Percentiles rank a stretch among this genome's conserved stretches.
phyloP scores from a whole-genome alignment of 768 basidiomycete species.

The Termitomyces sp. region DNA sequence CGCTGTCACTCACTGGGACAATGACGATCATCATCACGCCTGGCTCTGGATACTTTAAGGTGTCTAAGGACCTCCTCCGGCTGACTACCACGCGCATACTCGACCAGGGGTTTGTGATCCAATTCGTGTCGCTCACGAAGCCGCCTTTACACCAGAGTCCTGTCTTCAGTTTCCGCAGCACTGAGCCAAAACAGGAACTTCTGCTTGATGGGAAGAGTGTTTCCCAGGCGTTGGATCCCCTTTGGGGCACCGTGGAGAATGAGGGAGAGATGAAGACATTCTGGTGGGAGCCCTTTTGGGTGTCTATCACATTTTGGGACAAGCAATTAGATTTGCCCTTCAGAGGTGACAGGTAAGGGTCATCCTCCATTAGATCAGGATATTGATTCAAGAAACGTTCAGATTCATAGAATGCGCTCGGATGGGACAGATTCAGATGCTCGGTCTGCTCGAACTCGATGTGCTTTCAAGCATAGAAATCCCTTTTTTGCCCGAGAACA shows the following conservation, averaged over 20 bases:
- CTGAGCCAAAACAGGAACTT: conserved; percentile 48
- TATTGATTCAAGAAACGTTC: conserved; percentile 2
- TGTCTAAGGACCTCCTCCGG: conserved; percentile 83
- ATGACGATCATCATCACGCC: conserved; percentile 86
- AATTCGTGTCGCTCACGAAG: conserved; percentile 85
- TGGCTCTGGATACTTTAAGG: conserved; percentile 90
- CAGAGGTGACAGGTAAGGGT: conserved; percentile 61
- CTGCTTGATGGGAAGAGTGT: conserved; percentile 36
- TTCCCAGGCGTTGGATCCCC: conserved; percentile 52
- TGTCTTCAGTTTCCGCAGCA: conserved; percentile 81
- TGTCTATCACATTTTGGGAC: conserved; percentile 81
- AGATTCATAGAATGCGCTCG: conserved; percentile 94
- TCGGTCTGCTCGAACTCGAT: conserved; percentile 88
- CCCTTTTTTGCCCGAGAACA: conserved; percentile 59
- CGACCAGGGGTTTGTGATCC: conserved; percentile 88
- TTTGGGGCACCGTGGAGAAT: conserved; percentile 65
- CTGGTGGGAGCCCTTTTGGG: conserved; percentile 92
- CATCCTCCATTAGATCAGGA: background rate
- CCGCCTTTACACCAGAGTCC: conserved; percentile 91
- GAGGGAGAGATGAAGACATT: conserved; percentile 49
- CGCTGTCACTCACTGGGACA: conserved; percentile 82
- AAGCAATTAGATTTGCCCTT: conserved; percentile 83
- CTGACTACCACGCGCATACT: conserved; percentile 91
- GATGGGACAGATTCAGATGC: conserved; percentile 96
- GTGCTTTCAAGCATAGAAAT: conserved; percentile 86